Percentiles rank a stretch among this genome's conserved stretches.
Conservation (phyloP, 805 yeast genomes). For the Saccharomycopsis sp. region DNA sequence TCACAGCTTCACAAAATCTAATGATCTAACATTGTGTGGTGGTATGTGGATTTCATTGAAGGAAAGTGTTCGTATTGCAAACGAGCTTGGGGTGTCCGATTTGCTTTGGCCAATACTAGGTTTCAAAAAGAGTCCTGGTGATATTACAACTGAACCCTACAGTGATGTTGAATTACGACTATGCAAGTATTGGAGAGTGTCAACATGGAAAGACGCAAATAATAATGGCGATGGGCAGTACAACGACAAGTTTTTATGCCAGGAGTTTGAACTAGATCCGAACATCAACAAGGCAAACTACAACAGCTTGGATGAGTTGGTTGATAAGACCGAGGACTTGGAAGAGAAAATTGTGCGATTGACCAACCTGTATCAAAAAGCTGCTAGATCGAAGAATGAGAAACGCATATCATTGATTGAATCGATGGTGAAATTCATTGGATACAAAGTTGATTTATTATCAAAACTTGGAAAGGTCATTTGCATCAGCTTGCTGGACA, state of each 20-base stretch:
- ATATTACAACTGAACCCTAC: background rate
- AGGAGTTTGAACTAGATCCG: slow-evolving; percentile 11
- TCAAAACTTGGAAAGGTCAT: slow-evolving; percentile 1
- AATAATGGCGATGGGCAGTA: too few relatives aligned
- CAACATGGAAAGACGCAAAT: too few relatives aligned
- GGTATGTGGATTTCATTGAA: slow-evolving; percentile 25
- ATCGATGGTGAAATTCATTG: too few relatives aligned
- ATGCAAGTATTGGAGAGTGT: too few relatives aligned
- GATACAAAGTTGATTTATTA: too few relatives aligned
- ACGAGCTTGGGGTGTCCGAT: slow-evolving; percentile 21
- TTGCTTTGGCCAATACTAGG: slow-evolving; percentile 21
- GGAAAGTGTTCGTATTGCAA: slow-evolving; percentile 20
- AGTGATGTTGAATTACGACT: background rate
- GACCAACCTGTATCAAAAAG: too few relatives aligned
- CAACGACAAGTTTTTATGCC: too few relatives aligned
- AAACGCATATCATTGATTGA: too few relatives aligned
- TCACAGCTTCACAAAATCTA: slow-evolving; percentile 17
- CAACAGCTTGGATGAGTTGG: too few relatives aligned
- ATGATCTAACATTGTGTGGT: slow-evolving; percentile 26
- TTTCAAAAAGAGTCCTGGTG: slow-evolving; percentile 21
- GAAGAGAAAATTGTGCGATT: too few relatives aligned
- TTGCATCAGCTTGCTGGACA: background rate
- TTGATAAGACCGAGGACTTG: too few relatives aligned
- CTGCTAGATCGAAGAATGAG: too few relatives aligned
- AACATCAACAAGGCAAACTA: slow-evolving; percentile 5